Conservation (phyloP, 768 basidiomycete genomes). For the Lyophyllum atratum region DNA sequence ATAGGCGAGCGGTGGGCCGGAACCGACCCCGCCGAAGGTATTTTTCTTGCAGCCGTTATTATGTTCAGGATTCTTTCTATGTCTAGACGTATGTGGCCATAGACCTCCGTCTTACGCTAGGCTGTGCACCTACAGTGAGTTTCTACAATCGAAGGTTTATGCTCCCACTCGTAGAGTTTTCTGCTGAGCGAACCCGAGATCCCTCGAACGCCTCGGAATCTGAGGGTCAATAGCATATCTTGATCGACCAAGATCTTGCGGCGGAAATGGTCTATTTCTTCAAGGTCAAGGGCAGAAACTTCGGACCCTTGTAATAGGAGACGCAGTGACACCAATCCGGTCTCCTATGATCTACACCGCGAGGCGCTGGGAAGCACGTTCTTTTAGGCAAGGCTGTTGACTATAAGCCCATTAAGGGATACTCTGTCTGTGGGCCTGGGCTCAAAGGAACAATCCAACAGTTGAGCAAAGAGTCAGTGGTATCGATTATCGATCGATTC, state of each 20-base stretch:
- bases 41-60: not conserved
- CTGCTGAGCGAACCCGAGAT: not conserved
- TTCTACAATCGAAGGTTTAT: not conserved
- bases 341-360: constrained; percentile 7
- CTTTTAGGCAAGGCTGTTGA: not conserved
- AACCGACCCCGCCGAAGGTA: not conserved
- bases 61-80: not conserved
- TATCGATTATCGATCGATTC: constrained; percentile 24
- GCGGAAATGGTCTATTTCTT: constrained; percentile 6
- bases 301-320: constrained; percentile 4
- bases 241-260: constrained; percentile 11
- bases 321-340: not conserved
- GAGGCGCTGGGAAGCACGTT: constrained; percentile 1
- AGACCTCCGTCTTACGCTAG: too few relatives aligned
- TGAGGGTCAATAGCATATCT: not conserved
- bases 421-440: not conserved
- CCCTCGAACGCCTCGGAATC: not conserved
- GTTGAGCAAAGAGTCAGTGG: not conserved
- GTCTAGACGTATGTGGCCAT: not conserved
- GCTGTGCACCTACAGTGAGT: not conserved
- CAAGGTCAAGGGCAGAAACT: not conserved
- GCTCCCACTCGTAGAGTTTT: not conserved
- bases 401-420: not conserved
- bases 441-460: not conserved
- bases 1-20: not conserved